Evolutionary conservation across 768 basidiomycete genomes (phyloP), one percentile per base, ranked within the genome.

Genomic region (Amanita molliuscula): DNA sequence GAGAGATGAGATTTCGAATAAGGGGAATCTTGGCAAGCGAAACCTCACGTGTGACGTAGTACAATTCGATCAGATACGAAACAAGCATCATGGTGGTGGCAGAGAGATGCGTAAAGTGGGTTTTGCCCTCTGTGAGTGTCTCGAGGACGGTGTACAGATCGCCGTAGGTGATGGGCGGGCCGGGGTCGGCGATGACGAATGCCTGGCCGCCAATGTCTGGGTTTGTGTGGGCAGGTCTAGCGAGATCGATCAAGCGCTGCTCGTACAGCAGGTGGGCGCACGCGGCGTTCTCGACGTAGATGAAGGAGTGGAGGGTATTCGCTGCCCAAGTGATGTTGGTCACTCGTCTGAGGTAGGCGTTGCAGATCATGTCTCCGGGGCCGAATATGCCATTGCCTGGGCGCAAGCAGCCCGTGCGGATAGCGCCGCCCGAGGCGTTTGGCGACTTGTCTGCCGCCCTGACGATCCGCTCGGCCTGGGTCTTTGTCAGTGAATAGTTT

Each of bases 311-410:
- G 31, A 86, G 56, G 50, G 76, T 72, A 51, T 72, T 69, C 3
- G 58, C 53, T 28, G 78, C 69, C 85, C 85, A 89, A 0, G 78
- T 76, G 1, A 79, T 81, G 58, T 81, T 85, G 44, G 66, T 60
- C 58, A 73, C 66, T 40, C 81, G 75, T 2, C 73, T 65, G 37
- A 89, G 74, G 60, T 81, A 84, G 16, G 78, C 74, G 2, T 76
- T 83, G 46, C 76, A 78, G 9, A 84, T 59, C 57, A 83, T 73
- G 60, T 88, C 87, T 3, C 85, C 86, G 1, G 85, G 79, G 1
- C 87, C 87, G 61, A 77, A 89, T 3, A 87, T 65, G 0, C 82
- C 84, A 53, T 88, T 88, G 0, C 86, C 84, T 2, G 87, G 87
- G n/a, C 87, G 77, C 37, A 89, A 69, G 53, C 77, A 82, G 0